These are phyloP conservation scores for Ceratocystis smalleyi DNA, from an alignment of 2,329 filamentous ascomycete genomes.

Conservation along the genomic window DNA sequence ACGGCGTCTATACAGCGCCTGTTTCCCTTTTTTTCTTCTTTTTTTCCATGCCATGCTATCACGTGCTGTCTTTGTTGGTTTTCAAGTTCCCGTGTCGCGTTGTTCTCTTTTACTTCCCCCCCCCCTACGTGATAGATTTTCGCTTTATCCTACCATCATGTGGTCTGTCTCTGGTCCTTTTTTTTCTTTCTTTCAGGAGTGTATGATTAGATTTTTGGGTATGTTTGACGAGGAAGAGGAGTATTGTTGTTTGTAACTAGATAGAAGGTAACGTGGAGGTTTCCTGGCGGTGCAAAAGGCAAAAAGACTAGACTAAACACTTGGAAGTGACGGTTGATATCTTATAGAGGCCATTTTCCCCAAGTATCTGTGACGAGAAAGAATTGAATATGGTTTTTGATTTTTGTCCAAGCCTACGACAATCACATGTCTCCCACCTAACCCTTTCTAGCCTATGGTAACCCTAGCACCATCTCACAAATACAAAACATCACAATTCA, in stretches of 20 bases:
- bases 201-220: neutral
- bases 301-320: neutral
- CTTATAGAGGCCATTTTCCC: neutral
- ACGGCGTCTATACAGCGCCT: neutral
- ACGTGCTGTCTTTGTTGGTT: neutral
- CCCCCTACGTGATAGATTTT: neutral
- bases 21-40: neutral
- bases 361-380: too few relatives aligned
- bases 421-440: neutral
- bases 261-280: neutral
- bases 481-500: neutral
- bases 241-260: neutral
- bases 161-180: neutral
- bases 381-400: neutral
- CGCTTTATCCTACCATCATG: neutral
- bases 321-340: neutral
- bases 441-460: neutral
- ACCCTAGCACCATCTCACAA: neutral
- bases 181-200: neutral
- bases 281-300: neutral
- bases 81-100: neutral
- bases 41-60: neutral
- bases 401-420: neutral
- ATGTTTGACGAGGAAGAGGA: neutral
- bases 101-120: neutral